Conservation (phyloP, 768 basidiomycete species). For the Leccinum variicolor region DNA sequence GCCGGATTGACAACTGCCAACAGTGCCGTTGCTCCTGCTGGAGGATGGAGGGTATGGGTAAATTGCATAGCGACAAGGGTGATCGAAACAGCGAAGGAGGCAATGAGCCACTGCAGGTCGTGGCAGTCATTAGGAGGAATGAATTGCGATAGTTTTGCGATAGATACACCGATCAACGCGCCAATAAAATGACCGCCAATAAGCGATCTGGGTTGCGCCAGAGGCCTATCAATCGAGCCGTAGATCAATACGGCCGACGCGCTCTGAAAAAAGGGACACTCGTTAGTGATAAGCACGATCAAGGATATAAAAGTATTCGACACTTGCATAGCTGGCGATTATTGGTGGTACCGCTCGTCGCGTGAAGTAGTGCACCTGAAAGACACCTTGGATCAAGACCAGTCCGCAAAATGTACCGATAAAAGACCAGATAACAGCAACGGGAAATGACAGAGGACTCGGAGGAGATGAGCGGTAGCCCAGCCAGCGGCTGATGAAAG, state of each 20-base stretch:
- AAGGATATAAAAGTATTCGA: not conserved
- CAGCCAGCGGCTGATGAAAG: constrained; percentile 10
- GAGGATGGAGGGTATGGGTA: constrained; percentile 51
- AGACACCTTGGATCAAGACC: constrained; percentile 47
- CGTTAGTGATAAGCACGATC: not conserved
- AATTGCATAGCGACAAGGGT: constrained; percentile 51
- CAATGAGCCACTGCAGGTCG: constrained; percentile 42
- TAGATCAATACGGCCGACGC: constrained; percentile 55
- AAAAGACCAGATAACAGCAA: constrained; percentile 42
- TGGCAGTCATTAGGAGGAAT: constrained; percentile 43
- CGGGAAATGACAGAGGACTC: constrained; percentile 2
- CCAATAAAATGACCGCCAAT: constrained; percentile 42
- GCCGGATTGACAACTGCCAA: constrained; percentile 44
- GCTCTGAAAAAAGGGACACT: constrained; percentile 36
- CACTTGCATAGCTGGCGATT: constrained; percentile 21
- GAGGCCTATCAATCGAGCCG: constrained; percentile 48
- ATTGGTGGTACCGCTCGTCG: constrained; percentile 33
- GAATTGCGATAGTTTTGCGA: constrained; percentile 50
- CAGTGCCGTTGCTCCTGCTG: constrained; percentile 55
- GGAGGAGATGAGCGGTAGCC: constrained; percentile 10
- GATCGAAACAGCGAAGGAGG: constrained; percentile 38
- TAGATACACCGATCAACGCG: constrained; percentile 44
- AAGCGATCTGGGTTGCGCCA: constrained; percentile 52
- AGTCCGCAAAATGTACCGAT: constrained; percentile 50
- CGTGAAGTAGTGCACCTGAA: constrained; percentile 48